These are phyloP conservation scores for Leptodontidium sp. DNA, from an alignment of 2,329 filamentous ascomycete species.

Conservation along the genomic window DNA sequence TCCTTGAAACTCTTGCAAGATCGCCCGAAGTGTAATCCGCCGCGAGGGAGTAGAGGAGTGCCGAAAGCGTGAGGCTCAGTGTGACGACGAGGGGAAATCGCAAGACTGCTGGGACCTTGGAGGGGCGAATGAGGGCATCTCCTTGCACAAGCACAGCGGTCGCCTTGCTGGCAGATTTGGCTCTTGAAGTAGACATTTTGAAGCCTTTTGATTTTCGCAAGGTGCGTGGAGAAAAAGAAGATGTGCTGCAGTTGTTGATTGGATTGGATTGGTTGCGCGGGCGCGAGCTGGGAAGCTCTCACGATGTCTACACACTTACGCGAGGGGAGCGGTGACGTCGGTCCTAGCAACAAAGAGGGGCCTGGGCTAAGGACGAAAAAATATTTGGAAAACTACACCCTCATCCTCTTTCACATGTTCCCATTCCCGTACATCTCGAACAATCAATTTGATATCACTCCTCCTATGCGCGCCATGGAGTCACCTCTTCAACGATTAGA, in stretches of 20 bases:
- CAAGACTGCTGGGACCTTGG: conserved; percentile 52
- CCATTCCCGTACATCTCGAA: not conserved
- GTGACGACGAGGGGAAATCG: conserved; percentile 62
- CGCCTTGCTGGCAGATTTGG: conserved; percentile 24
- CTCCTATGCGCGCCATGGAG: no score
- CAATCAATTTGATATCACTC: not conserved
- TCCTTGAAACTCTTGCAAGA: conserved; percentile 71
- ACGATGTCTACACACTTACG: conserved; percentile 6
- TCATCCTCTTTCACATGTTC: not conserved
- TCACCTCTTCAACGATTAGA: not conserved
- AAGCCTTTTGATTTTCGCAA: not conserved
- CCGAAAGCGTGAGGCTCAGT: conserved; percentile 68
- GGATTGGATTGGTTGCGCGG: not conserved
- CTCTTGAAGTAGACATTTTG: conserved; percentile 21
- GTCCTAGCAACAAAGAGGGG: not conserved
- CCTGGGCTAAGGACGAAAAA: not conserved
- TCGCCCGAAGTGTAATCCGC: conserved; percentile 63
- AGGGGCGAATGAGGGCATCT: conserved; percentile 30
- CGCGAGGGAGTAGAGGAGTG: conserved; percentile 68
- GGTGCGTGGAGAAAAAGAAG: not conserved
- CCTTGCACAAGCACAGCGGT: conserved; percentile 27
- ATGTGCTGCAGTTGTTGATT: conserved; percentile 9
- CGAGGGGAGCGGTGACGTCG: conserved; percentile 6
- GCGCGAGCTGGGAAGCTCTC: not conserved
- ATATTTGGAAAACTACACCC: not conserved